A percentile compares a stretch with the other conserved stretches of the same genome.
Conservation (phyloP, 2,329 filamentous ascomycete genomes). For the Clarireedia sp. region DNA sequence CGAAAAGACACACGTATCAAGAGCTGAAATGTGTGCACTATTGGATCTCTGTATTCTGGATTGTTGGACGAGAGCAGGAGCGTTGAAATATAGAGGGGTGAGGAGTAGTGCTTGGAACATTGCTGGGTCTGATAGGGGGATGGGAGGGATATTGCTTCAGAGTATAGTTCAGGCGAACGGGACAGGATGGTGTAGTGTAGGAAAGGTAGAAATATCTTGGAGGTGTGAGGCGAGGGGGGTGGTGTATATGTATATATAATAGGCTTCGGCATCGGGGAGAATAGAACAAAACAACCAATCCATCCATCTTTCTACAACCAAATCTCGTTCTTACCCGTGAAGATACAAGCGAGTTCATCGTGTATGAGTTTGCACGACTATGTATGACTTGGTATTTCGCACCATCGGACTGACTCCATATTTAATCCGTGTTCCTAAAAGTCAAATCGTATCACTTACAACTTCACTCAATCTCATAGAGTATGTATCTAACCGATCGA, state of each 20-base stretch:
- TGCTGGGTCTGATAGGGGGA: not conserved
- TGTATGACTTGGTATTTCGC: not conserved
- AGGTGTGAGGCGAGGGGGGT: not conserved
- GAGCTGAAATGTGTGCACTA: constrained; percentile 25
- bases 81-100: not conserved
- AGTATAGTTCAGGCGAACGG: not conserved
- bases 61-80: not conserved
- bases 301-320: too few species aligned
- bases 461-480: too few species aligned
- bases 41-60: constrained; percentile 7
- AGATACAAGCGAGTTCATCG: too few species aligned
- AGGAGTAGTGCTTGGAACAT: not conserved
- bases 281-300: too few species aligned
- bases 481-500: too few species aligned
- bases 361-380: too few species aligned
- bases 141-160: not conserved
- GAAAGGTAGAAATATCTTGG: not conserved
- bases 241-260: not conserved
- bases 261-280: too few species aligned
- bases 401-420: too few species aligned
- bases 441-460: too few species aligned
- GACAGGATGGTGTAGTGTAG: not conserved
- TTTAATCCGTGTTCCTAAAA: too few species aligned
- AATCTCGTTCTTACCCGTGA: too few species aligned
- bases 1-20: constrained; percentile 24